phyloP scores from a whole-genome alignment of 345 rosid genomes.

The Corymbia maculata region DNA sequence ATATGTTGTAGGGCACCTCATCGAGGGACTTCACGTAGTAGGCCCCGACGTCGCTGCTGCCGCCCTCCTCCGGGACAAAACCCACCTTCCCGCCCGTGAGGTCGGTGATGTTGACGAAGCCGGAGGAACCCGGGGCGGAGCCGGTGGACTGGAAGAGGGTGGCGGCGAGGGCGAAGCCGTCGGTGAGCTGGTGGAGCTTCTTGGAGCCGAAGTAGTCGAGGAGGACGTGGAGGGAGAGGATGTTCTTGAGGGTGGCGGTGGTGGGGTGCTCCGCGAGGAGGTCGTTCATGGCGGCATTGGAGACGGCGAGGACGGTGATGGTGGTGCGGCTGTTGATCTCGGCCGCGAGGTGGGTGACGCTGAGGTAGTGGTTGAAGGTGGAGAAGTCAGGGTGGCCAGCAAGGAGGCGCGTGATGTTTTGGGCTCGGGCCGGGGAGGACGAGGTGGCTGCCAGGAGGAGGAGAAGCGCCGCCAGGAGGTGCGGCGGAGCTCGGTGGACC shows the following conservation, averaged over 20 bases:
- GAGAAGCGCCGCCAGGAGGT: slow-evolving; percentile 6
- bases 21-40: slow-evolving; percentile 61
- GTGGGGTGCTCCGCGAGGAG: slow-evolving; percentile 54
- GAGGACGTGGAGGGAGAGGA: slow-evolving; percentile 86
- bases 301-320: slow-evolving; percentile 81
- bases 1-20: slow-evolving; percentile 83
- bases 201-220: slow-evolving; percentile 86
- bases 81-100: slow-evolving; percentile 83
- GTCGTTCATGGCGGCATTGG: slow-evolving; percentile 66
- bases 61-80: slow-evolving; percentile 52
- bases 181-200: slow-evolving; percentile 89
- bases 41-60: slow-evolving; percentile 40
- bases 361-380: slow-evolving; percentile 79
- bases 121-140: slow-evolving; percentile 65
- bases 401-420: slow-evolving; percentile 69
- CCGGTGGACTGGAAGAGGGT: slow-evolving; percentile 94
- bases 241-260: slow-evolving; percentile 63
- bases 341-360: slow-evolving; percentile 69
- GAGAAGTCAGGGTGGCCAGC: slow-evolving; percentile 66
- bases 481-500: slow-evolving; percentile 3
- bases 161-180: slow-evolving; percentile 83
- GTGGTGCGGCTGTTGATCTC: slow-evolving; percentile 84
- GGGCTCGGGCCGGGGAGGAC: slow-evolving; percentile 20
- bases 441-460: slow-evolving; percentile 1
- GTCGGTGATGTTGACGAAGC: slow-evolving; percentile 88